A percentile compares a stretch with the other conserved stretches of the same genome.
These are phyloP conservation scores for Backusella luteola DNA, from an alignment of 192 early-diverging fungal species.

Conservation along the genomic window DNA sequence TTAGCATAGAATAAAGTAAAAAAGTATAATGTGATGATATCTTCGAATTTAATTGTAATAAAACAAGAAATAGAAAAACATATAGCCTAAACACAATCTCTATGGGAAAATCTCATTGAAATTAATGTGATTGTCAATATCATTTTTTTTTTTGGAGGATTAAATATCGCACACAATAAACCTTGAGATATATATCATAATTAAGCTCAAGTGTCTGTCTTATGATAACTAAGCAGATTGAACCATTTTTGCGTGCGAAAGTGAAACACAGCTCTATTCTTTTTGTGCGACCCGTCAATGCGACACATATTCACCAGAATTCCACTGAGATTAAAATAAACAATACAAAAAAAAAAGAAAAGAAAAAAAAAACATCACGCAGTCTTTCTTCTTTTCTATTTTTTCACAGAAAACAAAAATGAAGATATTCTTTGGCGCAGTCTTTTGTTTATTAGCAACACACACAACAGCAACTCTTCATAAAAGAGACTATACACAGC, in stretches of 20 bases:
- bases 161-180: too few relatives aligned
- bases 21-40: too few relatives aligned
- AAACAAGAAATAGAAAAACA: neutral
- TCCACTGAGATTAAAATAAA: neutral
- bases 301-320: neutral
- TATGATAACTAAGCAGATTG: too few relatives aligned
- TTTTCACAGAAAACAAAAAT: neutral
- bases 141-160: too few relatives aligned
- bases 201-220: too few relatives aligned
- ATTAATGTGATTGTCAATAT: too few relatives aligned
- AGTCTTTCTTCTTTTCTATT: neutral
- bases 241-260: too few relatives aligned
- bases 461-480: neutral
- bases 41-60: neutral
- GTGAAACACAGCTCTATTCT: neutral
- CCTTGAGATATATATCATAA: too few relatives aligned
- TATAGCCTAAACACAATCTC: neutral
- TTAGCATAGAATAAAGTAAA: neutral
- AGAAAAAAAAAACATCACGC: neutral
- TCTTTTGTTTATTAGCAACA: neutral
- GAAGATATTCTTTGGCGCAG: neutral
- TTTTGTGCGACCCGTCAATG: neutral
- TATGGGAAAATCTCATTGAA: too few relatives aligned
- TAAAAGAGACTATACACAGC: slow-evolving; percentile 38
- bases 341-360: neutral